Evolutionary conservation across 2,329 filamentous ascomycete genomes (phyloP).

Genomic region (Emericellopsis cladophorae): DNA sequence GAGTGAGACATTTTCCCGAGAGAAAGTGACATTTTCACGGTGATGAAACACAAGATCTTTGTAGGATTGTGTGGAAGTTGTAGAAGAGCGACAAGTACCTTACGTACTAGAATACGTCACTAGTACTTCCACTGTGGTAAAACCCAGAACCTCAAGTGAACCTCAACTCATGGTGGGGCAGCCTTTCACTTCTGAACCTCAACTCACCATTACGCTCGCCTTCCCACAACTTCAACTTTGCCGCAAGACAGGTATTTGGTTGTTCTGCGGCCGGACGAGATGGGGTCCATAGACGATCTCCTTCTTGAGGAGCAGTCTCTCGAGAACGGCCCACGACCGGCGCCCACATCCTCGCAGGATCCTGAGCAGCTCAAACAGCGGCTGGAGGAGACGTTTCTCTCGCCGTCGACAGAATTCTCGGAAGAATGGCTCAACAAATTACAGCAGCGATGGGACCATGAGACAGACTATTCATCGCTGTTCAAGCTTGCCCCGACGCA

Average conservation of each 20-base stretch:
- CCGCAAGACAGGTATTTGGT: no score
- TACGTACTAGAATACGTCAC: no score
- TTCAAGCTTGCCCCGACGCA: constrained; percentile 85
- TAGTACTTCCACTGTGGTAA: no score
- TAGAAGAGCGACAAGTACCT: no score
- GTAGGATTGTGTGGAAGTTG: no score
- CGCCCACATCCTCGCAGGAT: constrained; percentile 20
- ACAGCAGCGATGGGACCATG: constrained; percentile 80
- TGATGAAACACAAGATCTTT: no score
- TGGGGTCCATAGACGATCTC: constrained; percentile 22
- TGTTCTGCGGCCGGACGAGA: constrained; percentile 3
- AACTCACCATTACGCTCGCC: neutral
- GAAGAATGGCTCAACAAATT: constrained; percentile 77
- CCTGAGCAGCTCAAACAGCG: constrained; percentile 53
- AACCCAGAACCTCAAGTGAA: no score
- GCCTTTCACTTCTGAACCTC: neutral
- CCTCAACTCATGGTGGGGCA: constrained; percentile 3
- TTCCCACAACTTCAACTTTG: neutral
- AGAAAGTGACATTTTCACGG: no score
- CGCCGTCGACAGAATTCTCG: constrained; percentile 68
- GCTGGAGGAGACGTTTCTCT: constrained; percentile 67
- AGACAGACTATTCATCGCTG: constrained; percentile 68
- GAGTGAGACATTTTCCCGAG: no score
- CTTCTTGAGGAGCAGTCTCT: constrained; percentile 14
- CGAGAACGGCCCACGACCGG: constrained; percentile 4